These are phyloP conservation scores for Pleurotus sapidus DNA, from an alignment of 768 basidiomycete species.

Conservation along the genomic window DNA sequence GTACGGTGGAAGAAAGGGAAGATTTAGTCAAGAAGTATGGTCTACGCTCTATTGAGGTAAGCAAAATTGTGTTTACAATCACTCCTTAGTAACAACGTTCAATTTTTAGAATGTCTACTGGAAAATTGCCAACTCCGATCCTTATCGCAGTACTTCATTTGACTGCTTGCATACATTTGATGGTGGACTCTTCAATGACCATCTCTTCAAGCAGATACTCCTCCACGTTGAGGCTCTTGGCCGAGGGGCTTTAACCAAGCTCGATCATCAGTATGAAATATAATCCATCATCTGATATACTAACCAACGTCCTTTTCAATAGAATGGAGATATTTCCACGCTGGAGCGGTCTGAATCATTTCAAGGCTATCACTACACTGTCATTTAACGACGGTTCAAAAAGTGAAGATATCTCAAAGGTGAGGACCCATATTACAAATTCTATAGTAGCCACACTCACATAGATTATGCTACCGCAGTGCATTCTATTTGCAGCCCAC, in stretches of 20 bases:
- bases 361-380: constrained; percentile 18
- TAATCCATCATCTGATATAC: neutral
- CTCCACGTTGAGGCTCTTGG: constrained; percentile 13
- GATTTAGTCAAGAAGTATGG: constrained; percentile 17
- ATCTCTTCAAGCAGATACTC: constrained; percentile 26
- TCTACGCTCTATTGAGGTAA: constrained; percentile 20
- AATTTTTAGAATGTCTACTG: constrained; percentile 37
- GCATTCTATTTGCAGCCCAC: constrained; percentile 24
- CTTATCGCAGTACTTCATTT: constrained; percentile 28
- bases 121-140: constrained; percentile 28
- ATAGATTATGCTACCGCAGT: constrained; percentile 11
- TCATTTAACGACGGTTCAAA: constrained; percentile 33
- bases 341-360: constrained; percentile 33
- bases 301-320: neutral
- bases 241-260: constrained; percentile 10
- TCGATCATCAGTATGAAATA: constrained; percentile 21
- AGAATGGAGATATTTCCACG: constrained; percentile 27
- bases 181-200: constrained; percentile 28
- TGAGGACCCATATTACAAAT: constrained; percentile 7
- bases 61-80: constrained; percentile 4
- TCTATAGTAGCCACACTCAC: neutral
- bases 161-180: constrained; percentile 35
- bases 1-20: neutral
- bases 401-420: constrained; percentile 32
- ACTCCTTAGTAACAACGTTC: neutral